Base-by-base conservation (phyloP, 306 rosid genomes). In the Cajanus cajan region DNA sequence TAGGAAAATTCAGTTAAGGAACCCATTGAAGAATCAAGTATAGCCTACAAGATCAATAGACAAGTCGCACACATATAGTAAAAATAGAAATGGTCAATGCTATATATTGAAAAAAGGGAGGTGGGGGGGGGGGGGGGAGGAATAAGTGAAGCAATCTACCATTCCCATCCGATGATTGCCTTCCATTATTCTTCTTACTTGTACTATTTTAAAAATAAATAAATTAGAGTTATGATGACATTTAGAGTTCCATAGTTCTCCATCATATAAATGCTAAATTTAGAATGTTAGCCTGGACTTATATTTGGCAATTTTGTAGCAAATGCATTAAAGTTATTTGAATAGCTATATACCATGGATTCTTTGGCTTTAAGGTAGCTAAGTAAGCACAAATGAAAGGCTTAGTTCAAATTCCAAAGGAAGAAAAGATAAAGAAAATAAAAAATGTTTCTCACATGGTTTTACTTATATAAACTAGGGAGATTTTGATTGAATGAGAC, bases 101-200 rank as follows among this genome's bases (percentile, higher is more conserved):
- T 81, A 58, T 79, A 85, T 59, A 78, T 57, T 68, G 67, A 21
- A 59, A 71, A 82, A 61, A 1, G n/a, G n/a, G 41, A 24, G n/a
- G n/a, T n/a, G n/a, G n/a, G n/a, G n/a, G n/a, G n/a, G n/a, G n/a
- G n/a, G 43, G 58, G 55, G 43, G 76, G 82, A 77, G 33, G 64
- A 82, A 70, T 79, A 77, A 81, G 70, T 47, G 59, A 65, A 82
- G 76, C 76, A 87, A 83, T 65, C 72, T 91, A 95, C 99, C 99
- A 95, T 95, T 93, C 99, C 99, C 99, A 95, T 95, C 51, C 99
- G 92, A 78, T 79, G 99, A 83, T 90, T 93, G 85, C 99, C 99
- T 90, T 93, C 98, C 98, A 95, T 92, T 88, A 93, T 82, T 83
- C 99, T 93, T 90, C 99, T 91, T 80, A 95, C 86, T 98, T 95